Evolutionary conservation across 768 basidiomycete species (phyloP), one percentile per base, ranked within the genome.

Genomic region (Guyanaporus albipodus): DNA sequence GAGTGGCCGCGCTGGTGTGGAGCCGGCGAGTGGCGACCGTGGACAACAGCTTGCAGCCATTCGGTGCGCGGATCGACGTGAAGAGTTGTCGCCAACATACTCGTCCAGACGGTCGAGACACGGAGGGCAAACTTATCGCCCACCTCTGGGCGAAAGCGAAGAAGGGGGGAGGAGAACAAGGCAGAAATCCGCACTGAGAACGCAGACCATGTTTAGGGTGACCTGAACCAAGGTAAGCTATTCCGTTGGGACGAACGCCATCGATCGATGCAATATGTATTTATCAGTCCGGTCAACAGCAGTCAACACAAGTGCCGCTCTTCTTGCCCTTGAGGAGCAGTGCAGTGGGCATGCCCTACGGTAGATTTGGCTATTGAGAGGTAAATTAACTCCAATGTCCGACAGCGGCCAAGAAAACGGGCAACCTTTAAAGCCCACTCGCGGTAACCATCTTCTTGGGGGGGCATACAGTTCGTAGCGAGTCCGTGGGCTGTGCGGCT

Each of bases 331-430:
- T 31, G 52, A 46, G 38, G 50, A 36, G 48, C 33, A 35, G 37
- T n/a, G 38, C 26, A 38, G 26, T 31, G 27, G 21, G 37, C 42
- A 46, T 38, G 42, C 46, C n/a, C 37, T 23, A 35, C 32, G 39
- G n/a, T n/a, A n/a, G n/a, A 43, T 43, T 49, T 63, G 32, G 39
- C 64, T 52, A 61, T 61, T 53, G 59, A 37, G n/a, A 48, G 63
- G 55, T 57, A 61, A 54, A 66, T 66, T 66, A 57, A 67, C 49
- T 35, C 31, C 32, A 34, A 53, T 49, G 35, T 49, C 22, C 15
- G 54, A 50, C 43, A 51, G 50, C 54, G 50, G 59, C 42, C 46
- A 46, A 44, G 34, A 35, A 12, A 32, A 38, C 31, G 37, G 45
- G 24, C 18, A 45, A 49, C 44, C 51, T 55, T 48, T 11, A 38